These are phyloP conservation scores for Balansia obtecta DNA, from an alignment of 2,329 filamentous ascomycete genomes.

Conservation along the genomic window DNA sequence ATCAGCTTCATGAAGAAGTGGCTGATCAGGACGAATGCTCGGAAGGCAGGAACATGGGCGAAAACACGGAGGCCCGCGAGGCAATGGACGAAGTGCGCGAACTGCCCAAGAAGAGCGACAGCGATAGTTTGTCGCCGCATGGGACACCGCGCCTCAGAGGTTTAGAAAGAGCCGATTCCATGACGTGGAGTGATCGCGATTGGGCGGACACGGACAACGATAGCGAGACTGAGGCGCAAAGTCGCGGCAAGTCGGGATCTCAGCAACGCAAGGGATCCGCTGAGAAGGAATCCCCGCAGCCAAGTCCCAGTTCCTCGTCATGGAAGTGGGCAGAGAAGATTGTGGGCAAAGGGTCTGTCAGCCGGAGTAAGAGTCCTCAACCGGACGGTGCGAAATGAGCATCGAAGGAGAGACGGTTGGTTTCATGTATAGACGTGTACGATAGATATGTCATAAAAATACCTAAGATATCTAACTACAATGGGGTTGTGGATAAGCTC, in stretches of 20 bases:
- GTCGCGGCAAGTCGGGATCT: conserved; percentile 10
- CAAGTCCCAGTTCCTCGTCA: conserved; percentile 14
- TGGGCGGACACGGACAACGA: conserved; percentile 43
- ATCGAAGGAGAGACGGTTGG: not conserved
- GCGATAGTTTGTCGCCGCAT: conserved; percentile 11
- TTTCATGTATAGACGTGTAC: not conserved
- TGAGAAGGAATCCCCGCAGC: conserved; percentile 8
- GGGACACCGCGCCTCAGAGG: conserved; percentile 6
- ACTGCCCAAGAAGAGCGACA: conserved; percentile 22
- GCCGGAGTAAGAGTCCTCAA: conserved; percentile 17
- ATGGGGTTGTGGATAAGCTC: too few species aligned
- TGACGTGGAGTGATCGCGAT: conserved; percentile 54
- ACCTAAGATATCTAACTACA: not conserved
- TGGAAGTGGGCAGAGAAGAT: conserved; percentile 46
- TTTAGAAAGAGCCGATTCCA: conserved; percentile 34
- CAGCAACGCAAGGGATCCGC: conserved; percentile 1
- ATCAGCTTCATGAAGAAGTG: conserved; percentile 7
- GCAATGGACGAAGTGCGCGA: conserved; percentile 34
- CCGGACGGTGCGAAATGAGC: not conserved
- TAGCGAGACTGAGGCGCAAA: conserved; percentile 21
- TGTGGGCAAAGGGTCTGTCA: conserved; percentile 27
- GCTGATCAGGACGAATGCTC: conserved; percentile 15
- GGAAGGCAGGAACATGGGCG: conserved; percentile 7
- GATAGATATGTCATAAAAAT: not conserved
- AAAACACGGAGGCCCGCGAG: conserved; percentile 12